A percentile compares a stretch with the other conserved stretches of the same genome.
Evolutionary conservation across 2,329 filamentous ascomycete species (phyloP).

Genomic region (Curvularia lunata): DNA sequence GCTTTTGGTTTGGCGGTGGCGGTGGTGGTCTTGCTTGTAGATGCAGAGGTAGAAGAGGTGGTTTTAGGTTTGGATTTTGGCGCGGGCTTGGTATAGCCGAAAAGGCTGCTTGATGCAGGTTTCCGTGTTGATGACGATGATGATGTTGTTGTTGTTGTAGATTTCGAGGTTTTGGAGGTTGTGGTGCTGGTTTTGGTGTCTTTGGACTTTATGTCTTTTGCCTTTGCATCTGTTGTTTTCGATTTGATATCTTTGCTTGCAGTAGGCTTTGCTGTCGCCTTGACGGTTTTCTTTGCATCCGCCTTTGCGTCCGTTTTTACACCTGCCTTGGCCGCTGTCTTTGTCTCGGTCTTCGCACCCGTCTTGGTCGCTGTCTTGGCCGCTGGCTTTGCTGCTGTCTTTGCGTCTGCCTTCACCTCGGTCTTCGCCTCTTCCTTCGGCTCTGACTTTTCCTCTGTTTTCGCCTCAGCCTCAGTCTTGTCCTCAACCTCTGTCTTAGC

Average conservation of each 20-base stretch:
- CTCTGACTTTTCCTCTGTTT: no score
- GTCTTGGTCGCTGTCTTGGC: background rate
- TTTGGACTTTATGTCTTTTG: slow-evolving; percentile 2
- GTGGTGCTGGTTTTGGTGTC: slow-evolving; percentile 4
- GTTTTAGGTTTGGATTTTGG: slow-evolving; percentile 14
- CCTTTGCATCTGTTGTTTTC: slow-evolving; percentile 2
- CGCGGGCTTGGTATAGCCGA: slow-evolving; percentile 9
- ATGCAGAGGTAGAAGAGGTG: background rate
- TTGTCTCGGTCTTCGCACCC: background rate
- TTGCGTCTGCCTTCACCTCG: no score
- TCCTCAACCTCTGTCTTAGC: background rate
- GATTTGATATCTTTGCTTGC: slow-evolving; percentile 6
- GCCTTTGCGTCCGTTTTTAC: background rate
- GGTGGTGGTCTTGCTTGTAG: background rate
- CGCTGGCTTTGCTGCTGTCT: no score
- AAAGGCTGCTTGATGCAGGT: slow-evolving; percentile 10
- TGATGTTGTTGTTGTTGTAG: background rate
- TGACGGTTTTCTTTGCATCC: background rate
- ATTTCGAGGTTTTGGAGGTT: slow-evolving; percentile 5
- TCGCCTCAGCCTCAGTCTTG: background rate
- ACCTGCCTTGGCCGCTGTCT: background rate
- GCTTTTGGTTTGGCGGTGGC: background rate
- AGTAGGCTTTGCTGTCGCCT: slow-evolving; percentile 1
- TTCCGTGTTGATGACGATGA: slow-evolving; percentile 9
- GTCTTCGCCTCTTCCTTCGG: no score